Base-by-base conservation (phyloP, 2,329 filamentous ascomycete genomes). In the Xylariaceae sp. region DNA sequence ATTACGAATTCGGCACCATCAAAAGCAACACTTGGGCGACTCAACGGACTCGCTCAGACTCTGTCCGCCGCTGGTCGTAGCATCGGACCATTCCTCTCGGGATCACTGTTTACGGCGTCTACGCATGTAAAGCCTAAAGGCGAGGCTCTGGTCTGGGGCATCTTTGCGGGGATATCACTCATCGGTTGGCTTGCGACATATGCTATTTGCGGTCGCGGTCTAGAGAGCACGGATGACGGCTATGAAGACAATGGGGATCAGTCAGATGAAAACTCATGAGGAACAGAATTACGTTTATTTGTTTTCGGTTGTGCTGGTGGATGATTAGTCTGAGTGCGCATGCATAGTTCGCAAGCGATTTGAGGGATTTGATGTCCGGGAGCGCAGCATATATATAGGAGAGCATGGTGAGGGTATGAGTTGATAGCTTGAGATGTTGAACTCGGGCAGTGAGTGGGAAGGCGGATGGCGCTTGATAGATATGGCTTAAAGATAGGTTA, bases 1-100 rank as follows among this genome's bases (percentile, higher is more conserved):
- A 92, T 99, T 65, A 97, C 92, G 44, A 99, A 99, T 68, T 95
- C 90, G 0, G 90, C 92, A 0, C 90, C 92, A 0, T 91, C 92
- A 6, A 84, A 93, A 72, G 86, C 88, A 4, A 92, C 90, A 0
- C 82, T 99, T 0, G 94, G 94, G 2, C 92, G 90, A 0, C 80
- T 99, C 30, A 97, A 99, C 69, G 94, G 94, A 8, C 82, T 97
- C 37, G 94, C 94, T 0, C 94, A 99, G 74, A 96, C 92, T 0
- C 84, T 99, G 0, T 96, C 91, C 0, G 94, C 94, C 0, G 90
- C 90, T 0, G 94, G 94, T 7, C 86, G 94, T 61, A 92, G 92
- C 49, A 83, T 91, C 0, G 94, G 94, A 0, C 94, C 94, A 0
- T 92, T 97, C 65, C 78, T 96, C 0, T 94, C 92, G 0, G 94